phyloP scores from a whole-genome alignment of 768 basidiomycete species.

The Termitomyces sp. region DNA sequence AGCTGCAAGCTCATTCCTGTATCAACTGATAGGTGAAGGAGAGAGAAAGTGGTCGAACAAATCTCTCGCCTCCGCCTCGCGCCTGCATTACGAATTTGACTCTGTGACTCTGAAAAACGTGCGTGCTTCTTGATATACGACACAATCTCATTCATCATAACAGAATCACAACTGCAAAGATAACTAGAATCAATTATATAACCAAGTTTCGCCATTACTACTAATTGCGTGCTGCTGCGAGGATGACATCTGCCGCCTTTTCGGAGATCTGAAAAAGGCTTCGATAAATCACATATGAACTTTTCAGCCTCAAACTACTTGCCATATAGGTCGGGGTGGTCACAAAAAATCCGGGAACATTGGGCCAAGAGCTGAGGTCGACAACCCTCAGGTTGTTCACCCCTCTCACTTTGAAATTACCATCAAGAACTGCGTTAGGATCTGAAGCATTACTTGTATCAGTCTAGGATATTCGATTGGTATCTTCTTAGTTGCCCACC shows the following conservation, averaged over 20 bases:
- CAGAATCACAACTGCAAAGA: not conserved
- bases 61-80: too few species aligned
- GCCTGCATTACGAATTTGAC: too few species aligned
- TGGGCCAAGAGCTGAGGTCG: slow-evolving; percentile 24
- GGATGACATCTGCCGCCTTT: slow-evolving; percentile 24
- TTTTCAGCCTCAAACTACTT: not conserved
- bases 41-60: too few species aligned
- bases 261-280: slow-evolving; percentile 19
- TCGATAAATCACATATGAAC: not conserved
- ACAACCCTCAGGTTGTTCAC: slow-evolving; percentile 24
- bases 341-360: slow-evolving; percentile 26
- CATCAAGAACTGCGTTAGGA: slow-evolving; percentile 22
- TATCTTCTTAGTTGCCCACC: slow-evolving; percentile 10
- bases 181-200: not conserved
- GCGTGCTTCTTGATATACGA: too few species aligned
- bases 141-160: too few species aligned
- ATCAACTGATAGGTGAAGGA: too few species aligned
- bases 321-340: slow-evolving; percentile 27
- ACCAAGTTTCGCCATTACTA: not conserved
- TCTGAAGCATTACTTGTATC: slow-evolving; percentile 11
- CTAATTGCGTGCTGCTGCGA: slow-evolving; percentile 9
- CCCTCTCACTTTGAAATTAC: slow-evolving; percentile 24
- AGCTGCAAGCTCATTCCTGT: too few species aligned
- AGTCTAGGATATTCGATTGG: not conserved
- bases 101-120: too few species aligned